Evolutionary conservation across 495 filamentous ascomycete species (phyloP).

Genomic region (Bathelium albidoporum): DNA sequence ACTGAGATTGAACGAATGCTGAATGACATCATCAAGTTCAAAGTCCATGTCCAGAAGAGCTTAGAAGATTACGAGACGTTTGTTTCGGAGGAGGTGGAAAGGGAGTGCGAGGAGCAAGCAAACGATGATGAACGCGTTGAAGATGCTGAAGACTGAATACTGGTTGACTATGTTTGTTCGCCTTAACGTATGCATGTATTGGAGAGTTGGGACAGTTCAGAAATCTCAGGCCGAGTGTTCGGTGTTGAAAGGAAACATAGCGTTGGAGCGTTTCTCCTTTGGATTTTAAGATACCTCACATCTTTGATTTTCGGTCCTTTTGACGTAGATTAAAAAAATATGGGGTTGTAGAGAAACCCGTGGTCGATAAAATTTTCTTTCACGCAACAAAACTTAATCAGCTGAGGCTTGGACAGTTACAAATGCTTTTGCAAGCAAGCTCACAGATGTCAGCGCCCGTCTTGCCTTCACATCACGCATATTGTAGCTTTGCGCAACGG

Average conservation of each 20-base stretch:
- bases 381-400: too few relatives aligned
- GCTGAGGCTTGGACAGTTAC: too few relatives aligned
- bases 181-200: neutral
- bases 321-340: too few relatives aligned
- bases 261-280: neutral
- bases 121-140: slow-evolving; percentile 8
- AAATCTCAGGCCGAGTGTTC: neutral
- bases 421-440: too few relatives aligned
- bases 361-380: too few relatives aligned
- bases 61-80: slow-evolving; percentile 89
- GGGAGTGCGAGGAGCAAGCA: slow-evolving; percentile 44
- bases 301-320: too few relatives aligned
- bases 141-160: slow-evolving; percentile 5
- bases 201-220: neutral
- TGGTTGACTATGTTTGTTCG: neutral
- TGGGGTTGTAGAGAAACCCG: too few relatives aligned
- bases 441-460: too few relatives aligned
- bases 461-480: too few relatives aligned
- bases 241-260: neutral
- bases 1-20: slow-evolving; percentile 93
- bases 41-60: slow-evolving; percentile 86
- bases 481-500: too few relatives aligned
- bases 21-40: slow-evolving; percentile 97
- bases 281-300: neutral
- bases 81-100: slow-evolving; percentile 80